Evolutionary conservation across 176 grass and related monocot species (phyloP).

Genomic region (Dactylis glomerata): DNA sequence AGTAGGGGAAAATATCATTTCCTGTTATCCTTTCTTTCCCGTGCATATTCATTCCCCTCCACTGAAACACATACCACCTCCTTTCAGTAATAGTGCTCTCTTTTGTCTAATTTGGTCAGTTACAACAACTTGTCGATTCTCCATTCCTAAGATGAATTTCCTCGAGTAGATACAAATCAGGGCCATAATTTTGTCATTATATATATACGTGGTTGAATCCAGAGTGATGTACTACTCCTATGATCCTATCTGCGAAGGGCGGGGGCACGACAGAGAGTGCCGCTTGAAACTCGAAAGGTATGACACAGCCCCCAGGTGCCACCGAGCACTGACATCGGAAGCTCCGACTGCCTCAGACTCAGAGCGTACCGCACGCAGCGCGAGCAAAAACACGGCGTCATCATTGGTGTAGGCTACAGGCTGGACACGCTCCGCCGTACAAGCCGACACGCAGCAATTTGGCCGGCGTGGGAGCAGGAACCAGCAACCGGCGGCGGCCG

Average conservation of each 20-base stretch:
- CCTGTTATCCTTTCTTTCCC: background rate
- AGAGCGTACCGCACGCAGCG: background rate
- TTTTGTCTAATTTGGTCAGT: background rate
- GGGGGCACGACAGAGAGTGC: background rate
- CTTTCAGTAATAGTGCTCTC: background rate
- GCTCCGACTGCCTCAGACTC: too few relatives aligned
- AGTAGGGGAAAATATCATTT: background rate
- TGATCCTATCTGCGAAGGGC: background rate
- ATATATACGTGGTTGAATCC: background rate
- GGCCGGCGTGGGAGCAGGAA: background rate
- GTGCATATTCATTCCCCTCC: background rate
- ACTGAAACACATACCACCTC: background rate
- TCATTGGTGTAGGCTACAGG: too few relatives aligned
- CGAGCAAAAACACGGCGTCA: too few relatives aligned
- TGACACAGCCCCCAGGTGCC: background rate
- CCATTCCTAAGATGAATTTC: background rate
- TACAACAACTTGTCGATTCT: background rate
- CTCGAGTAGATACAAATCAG: background rate
- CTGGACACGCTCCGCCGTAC: too few relatives aligned
- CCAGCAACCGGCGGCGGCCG: background rate
- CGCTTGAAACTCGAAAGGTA: background rate
- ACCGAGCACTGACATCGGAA: background rate
- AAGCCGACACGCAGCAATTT: background rate
- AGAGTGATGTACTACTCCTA: background rate
- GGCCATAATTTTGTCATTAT: background rate